Base-by-base conservation (phyloP, 2,329 filamentous ascomycete species). In the Aspergillus ochraceus region DNA sequence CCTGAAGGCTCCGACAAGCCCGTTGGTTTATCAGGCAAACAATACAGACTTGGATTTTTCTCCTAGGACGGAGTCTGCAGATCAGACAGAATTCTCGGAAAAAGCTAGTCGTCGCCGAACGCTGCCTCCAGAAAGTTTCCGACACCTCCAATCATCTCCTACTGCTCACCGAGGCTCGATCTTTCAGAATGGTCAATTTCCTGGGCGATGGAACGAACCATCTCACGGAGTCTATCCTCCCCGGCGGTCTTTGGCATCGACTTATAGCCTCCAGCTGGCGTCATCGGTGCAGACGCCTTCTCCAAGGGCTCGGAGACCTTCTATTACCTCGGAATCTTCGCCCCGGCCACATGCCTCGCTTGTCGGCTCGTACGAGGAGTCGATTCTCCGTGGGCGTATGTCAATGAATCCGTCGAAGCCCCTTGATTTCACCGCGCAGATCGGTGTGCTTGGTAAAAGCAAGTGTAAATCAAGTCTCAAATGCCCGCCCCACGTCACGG, bases 281-380 rank as follows among this genome's bases (percentile, higher is more conserved):
- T 84, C 60, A 75, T 80, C 72, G 66, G 81, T 69, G 65, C 79
- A 63, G 64, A 71, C 66, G 30, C 68, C 62, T 30, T 73, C 42
- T 60, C 76, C 17, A 71, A 78, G 30, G 80, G 81, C 22, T 80
- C 85, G 17, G 74, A 83, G 92, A 49, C 88, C 89, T 0, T 97
- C 93, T 0, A 80, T 91, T 50, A 84, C 86, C 17, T 87, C 89
- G 0, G 93, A 97, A 50, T 79, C 82, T 2, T 92, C 91, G 2
- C 89, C 91, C 4, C 80, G 95, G 29, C 90, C 94, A 58, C 92
- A 96, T 75, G 93, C 94, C 9, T 93, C 93, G 3, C 96, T 99
- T 90, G 94, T 98, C 2, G 95, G 95, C 2, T 97, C 94, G 1
- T 99, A 97, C 68, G 95, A 99, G 76, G 95, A 99, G 77, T 97